Conservation (phyloP, 139 green algal genomes). For the Micractinium conductrix region DNA sequence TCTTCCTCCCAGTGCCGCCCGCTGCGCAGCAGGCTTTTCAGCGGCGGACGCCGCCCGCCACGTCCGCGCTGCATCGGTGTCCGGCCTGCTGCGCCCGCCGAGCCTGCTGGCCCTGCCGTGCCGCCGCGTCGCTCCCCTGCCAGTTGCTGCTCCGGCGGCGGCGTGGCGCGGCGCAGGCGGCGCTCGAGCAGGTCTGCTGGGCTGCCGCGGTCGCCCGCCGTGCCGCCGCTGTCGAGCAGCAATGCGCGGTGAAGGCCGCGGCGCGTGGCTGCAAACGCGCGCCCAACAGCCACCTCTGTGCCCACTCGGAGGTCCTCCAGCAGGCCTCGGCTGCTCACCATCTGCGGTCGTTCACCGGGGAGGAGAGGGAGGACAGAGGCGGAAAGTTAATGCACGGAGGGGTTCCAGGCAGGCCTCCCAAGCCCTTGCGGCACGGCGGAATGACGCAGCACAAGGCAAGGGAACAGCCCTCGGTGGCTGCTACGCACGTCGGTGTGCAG, state of each 20-base stretch:
- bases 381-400: not conserved
- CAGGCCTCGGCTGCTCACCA: slow-evolving; percentile 49
- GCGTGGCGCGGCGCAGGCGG: not conserved
- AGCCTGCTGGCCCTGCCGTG: not conserved
- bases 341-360: slow-evolving; percentile 19
- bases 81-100: not conserved
- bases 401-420: too few relatives aligned
- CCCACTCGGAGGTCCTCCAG: slow-evolving; percentile 70
- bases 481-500: not conserved
- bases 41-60: not conserved
- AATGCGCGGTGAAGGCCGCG: slow-evolving; percentile 47
- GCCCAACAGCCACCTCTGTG: slow-evolving; percentile 62
- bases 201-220: not conserved
- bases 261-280: slow-evolving; percentile 54
- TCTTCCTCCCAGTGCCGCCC: slow-evolving; percentile 41
- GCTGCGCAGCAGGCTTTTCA: slow-evolving; percentile 17
- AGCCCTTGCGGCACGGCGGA: not conserved
- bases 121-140: not conserved
- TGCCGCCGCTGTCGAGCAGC: slow-evolving; percentile 19
- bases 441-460: not conserved
- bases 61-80: not conserved
- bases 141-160: not conserved
- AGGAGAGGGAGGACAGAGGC: not conserved
- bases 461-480: not conserved
- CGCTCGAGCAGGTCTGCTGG: slow-evolving; percentile 5